Evolutionary conservation across 2,329 filamentous ascomycete species (phyloP), one percentile per base, ranked within the genome.

Genomic region (Calonectria hongkongensis): DNA sequence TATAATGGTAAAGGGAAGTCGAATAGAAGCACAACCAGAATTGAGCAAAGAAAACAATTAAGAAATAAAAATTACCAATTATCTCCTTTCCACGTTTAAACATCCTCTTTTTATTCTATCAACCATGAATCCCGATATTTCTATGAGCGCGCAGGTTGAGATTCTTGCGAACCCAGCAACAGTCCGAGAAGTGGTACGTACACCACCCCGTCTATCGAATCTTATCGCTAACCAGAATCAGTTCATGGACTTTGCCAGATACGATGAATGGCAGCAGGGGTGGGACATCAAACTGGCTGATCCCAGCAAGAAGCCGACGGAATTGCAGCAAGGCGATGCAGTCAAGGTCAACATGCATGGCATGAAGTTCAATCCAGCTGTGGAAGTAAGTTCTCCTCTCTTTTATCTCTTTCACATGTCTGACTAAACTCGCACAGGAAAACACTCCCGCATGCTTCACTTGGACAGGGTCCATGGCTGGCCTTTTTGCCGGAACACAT

Each of bases 241-340:
- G 75, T 77, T 77, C 12, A 51, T 77, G 0, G 64, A 73, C 28
- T 76, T 77, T 70, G 28, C 66, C 30, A 43, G 68, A 45, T 76
- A 73, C n/a, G 50, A 68, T 6, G n/a, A 76, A 33, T 76, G 75
- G 75, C 72, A 77, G 5, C 27, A 69, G 39, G 70, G 72, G 6
- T 76, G 75, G 74, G 51, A 73, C 1, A 68, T 77, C 9, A 18
- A 21, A 3, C 68, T 33, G 16, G 16, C 47, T 10, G 65, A 73
- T 18, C 6, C 64, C 2, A 18, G 4, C 36, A 73, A 70, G 25
- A 54, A 62, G 15, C 41, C 70, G 9, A n/a, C 41, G 9, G 70
- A 73, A 28, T 50, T 75, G 4, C 28, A 68, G 18, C 0, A 64
- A 4, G 68, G 72, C 8, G 74, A 77, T 10, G 50, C 39, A 4